Conservation (phyloP, 176 grass and related monocot species). For the Thinopyrum elongatum region DNA sequence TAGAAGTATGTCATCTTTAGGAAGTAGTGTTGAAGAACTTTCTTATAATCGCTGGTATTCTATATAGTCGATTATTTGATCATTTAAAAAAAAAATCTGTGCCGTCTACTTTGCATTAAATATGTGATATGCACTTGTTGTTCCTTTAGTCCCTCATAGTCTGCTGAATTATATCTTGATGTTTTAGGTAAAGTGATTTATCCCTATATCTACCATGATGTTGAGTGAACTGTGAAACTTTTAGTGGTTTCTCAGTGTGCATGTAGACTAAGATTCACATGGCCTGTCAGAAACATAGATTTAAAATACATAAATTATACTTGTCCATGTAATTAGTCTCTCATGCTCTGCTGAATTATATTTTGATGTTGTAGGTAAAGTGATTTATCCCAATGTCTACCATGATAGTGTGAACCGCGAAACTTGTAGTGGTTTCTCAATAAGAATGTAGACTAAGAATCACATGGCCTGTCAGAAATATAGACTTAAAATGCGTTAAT, state of each 20-base stretch:
- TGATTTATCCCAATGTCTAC: not conserved
- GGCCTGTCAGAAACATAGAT: not conserved
- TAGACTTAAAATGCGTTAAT: not conserved
- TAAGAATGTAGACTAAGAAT: not conserved
- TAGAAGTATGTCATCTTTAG: not conserved
- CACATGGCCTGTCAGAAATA: not conserved
- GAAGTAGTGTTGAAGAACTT: not conserved
- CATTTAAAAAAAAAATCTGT: not conserved
- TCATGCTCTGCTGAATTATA: not conserved
- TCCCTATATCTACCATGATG: not conserved
- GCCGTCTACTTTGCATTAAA: not conserved
- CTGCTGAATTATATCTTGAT: not conserved
- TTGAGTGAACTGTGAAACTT: not conserved
- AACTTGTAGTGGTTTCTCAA: not conserved
- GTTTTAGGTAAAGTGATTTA: not conserved
- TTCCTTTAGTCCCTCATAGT: not conserved
- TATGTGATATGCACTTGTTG: not conserved
- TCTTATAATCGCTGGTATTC: not conserved
- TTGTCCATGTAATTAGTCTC: not conserved
- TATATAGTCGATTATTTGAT: not conserved
- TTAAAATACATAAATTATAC: not conserved
- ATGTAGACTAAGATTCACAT: not conserved
- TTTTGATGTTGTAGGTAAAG: not conserved
- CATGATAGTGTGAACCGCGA: not conserved
- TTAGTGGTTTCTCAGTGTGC: not conserved